Conservation (phyloP, 179 eudicot genomes). For the Beta corolliflora region DNA sequence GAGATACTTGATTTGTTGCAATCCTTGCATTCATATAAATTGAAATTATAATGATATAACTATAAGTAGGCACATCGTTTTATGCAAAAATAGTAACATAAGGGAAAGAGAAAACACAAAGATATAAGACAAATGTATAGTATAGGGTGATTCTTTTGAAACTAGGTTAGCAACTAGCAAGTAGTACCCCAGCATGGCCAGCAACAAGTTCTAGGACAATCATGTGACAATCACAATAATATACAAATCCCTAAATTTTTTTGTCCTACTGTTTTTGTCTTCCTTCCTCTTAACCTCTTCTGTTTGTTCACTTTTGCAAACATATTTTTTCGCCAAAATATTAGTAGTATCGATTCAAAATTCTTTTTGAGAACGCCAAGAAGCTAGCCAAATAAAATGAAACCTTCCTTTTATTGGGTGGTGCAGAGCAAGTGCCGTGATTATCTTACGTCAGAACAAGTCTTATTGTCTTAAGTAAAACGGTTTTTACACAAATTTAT, state of each 20-base stretch:
- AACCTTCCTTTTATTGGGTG: not conserved
- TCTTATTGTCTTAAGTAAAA: too few relatives aligned
- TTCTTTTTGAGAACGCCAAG: too few relatives aligned
- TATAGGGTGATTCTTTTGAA: slow-evolving; percentile 23
- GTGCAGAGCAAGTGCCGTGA: not conserved
- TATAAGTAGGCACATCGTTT: slow-evolving; percentile 17
- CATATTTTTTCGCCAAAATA: not conserved
- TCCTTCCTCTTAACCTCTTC: not conserved
- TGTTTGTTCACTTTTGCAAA: not conserved
- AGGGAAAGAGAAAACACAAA: slow-evolving; percentile 4
- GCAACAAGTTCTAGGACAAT: not conserved
- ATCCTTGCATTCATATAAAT: not conserved
- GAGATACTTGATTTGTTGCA: too few relatives aligned
- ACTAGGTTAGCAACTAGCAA: slow-evolving; percentile 12
- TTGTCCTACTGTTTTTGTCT: slow-evolving; percentile 16
- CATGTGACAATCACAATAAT: slow-evolving; percentile 26
- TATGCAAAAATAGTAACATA: not conserved
- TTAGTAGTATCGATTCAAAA: too few relatives aligned
- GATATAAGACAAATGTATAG: slow-evolving; percentile 27
- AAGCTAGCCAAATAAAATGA: too few relatives aligned
- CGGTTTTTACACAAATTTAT: too few relatives aligned
- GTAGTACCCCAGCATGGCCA: not conserved
- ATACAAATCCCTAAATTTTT: slow-evolving; percentile 13
- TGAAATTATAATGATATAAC: not conserved
- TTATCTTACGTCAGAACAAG: too few relatives aligned